Percentiles rank a stretch among this genome's conserved stretches.
These are phyloP conservation scores for Sorghum bicolor DNA, from an alignment of 176 grass and related monocot species.

Conservation along the genomic window Sorghum_bicolor_NCBIv3 NC_012877.2:52070001-52070500, in stretches of 20 bases:
- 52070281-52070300: slow-evolving; percentile 54
- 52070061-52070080: slow-evolving; percentile 43
- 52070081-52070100: slow-evolving; percentile 54
- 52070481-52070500: slow-evolving; percentile 12
- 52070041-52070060: slow-evolving; percentile 62
- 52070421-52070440: slow-evolving; percentile 59
- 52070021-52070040: slow-evolving; percentile 69
- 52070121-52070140: slow-evolving; percentile 96
- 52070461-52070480: slow-evolving; percentile 12
- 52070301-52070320: slow-evolving; percentile 51
- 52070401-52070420: slow-evolving; percentile 53
- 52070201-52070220: slow-evolving; percentile 50
- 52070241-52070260: slow-evolving; percentile 46
- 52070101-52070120: slow-evolving; percentile 91
- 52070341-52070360: slow-evolving; percentile 48
- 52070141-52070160: slow-evolving; percentile 64
- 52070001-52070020: slow-evolving; percentile 98
- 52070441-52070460: not conserved
- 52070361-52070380: slow-evolving; percentile 59
- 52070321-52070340: slow-evolving; percentile 47
- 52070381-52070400: slow-evolving; percentile 44
- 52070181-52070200: slow-evolving; percentile 25
- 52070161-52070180: slow-evolving; percentile 34
- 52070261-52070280: slow-evolving; percentile 43
- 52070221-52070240: slow-evolving; percentile 38